Evolutionary conservation across 768 basidiomycete genomes (phyloP), one percentile per base, ranked within the genome.

Genomic region (Lentinula sp.): DNA sequence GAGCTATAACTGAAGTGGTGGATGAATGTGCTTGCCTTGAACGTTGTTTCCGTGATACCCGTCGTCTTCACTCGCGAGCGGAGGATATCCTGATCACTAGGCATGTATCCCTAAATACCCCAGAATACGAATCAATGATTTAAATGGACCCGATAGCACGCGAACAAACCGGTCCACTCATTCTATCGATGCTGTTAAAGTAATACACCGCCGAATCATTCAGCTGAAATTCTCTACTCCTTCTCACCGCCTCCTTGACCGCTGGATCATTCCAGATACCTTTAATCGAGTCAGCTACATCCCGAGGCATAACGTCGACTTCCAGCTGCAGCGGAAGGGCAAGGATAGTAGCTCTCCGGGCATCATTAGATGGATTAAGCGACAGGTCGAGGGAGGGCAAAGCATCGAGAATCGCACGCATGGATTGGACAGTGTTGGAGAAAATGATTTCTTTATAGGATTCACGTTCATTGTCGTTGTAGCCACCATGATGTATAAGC

Each of bases 151-250:
- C 86, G 66, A 98, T 93, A 13, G 88, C 76, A 71, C 86, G 3
- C 18, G 43, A 45, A 45, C 43, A n/a, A n/a, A 45, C 43, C 43
- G n/a, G 43, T n/a, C 18, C 43, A 45, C 43, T 45, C 43, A 45
- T 45, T 45, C 43, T 45, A 16, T 45, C 43, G 18, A 45, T 45
- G 15, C 16, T 7, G 8, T 45, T 90, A 81, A 98, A 98, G 79
- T 95, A 98, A 82, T 98, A 98, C 16, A 92, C 84, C 2, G 96
- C 95, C 5, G 87, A 90, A 74, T 99, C 95, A 74, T 97, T 98
- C 61, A 99, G 81, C 76, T 98, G 95, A 80, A 96, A 93, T 77
- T 98, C 96, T 60, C 93, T 86, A 18, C 90, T 86, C 59, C 95
- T 84, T 56, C 82, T 78, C 39, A 95, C 93, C 35, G 93, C 93